Evolutionary conservation across 208 protist species (phyloP).

Genomic region (Lotmaria passim): DNA sequence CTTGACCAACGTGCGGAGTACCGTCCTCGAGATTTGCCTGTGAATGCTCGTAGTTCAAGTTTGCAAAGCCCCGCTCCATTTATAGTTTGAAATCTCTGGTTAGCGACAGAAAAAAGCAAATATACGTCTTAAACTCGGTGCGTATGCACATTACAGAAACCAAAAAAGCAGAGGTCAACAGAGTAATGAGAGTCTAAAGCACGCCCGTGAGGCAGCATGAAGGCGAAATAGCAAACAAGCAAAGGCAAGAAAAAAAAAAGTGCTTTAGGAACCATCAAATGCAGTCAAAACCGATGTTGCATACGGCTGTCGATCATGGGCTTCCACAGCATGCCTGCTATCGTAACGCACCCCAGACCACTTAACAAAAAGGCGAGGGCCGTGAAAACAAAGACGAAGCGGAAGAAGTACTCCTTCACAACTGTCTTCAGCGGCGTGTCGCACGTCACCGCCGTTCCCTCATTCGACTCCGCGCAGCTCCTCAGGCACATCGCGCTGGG

Average conservation of each 20-base stretch:
- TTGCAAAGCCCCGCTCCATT: too few relatives aligned
- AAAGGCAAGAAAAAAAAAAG: conserved; percentile 2
- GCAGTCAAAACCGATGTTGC: conserved; percentile 28
- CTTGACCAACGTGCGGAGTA: too few relatives aligned
- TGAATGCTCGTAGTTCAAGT: too few relatives aligned
- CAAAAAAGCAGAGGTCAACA: too few relatives aligned
- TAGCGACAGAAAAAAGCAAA: neutral
- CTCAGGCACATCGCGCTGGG: conserved; percentile 35
- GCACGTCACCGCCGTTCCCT: conserved; percentile 15
- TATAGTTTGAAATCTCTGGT: neutral
- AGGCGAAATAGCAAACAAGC: too few relatives aligned
- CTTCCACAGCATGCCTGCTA: conserved; percentile 17
- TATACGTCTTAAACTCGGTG: too few relatives aligned
- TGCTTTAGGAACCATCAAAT: too few relatives aligned
- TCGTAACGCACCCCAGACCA: neutral
- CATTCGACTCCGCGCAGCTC: conserved; percentile 26
- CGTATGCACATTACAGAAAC: too few relatives aligned
- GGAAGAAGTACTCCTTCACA: conserved; percentile 14
- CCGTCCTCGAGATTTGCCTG: too few relatives aligned
- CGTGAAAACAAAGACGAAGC: neutral
- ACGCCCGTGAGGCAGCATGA: too few relatives aligned
- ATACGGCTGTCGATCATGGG: conserved; percentile 12
- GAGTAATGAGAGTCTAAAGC: neutral
- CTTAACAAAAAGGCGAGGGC: conserved; percentile 10
- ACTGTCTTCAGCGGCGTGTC: conserved; percentile 19